Conservation (phyloP, 169 alveolate genomes). For the Eimeria falciformis region DNA sequence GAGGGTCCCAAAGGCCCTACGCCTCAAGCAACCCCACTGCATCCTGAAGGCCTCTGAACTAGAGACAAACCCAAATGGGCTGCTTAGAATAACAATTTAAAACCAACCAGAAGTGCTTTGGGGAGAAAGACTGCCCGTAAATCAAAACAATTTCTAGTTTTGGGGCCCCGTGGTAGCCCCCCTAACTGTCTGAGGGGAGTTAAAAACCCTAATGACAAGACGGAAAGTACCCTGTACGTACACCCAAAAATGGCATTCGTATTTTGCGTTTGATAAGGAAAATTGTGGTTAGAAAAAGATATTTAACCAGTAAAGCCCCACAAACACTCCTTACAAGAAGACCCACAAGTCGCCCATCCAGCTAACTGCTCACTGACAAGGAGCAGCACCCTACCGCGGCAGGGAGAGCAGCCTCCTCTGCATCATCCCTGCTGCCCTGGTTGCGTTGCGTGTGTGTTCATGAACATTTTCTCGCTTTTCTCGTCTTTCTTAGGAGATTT, state of each 20-base stretch:
- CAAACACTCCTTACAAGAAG: background rate
- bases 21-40: constrained; percentile 46
- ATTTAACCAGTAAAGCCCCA: background rate
- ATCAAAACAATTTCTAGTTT: background rate
- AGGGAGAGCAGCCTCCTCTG: background rate
- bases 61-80: too few species aligned
- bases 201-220: too few species aligned
- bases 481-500: background rate
- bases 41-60: background rate
- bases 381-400: constrained; percentile 53
- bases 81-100: too few species aligned
- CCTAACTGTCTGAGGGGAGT: too few species aligned
- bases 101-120: background rate
- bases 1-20: constrained; percentile 48
- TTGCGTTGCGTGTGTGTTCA: background rate
- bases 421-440: background rate
- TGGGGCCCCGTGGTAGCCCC: constrained; percentile 66
- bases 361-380: constrained; percentile 47
- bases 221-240: too few species aligned
- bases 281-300: background rate
- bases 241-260: background rate
- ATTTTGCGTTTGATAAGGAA: background rate
- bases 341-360: background rate
- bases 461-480: background rate
- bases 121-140: background rate